These are phyloP conservation scores for Boletus sp. DNA, from an alignment of 1,284 basidiomycete species.

Conservation along the genomic window DNA sequence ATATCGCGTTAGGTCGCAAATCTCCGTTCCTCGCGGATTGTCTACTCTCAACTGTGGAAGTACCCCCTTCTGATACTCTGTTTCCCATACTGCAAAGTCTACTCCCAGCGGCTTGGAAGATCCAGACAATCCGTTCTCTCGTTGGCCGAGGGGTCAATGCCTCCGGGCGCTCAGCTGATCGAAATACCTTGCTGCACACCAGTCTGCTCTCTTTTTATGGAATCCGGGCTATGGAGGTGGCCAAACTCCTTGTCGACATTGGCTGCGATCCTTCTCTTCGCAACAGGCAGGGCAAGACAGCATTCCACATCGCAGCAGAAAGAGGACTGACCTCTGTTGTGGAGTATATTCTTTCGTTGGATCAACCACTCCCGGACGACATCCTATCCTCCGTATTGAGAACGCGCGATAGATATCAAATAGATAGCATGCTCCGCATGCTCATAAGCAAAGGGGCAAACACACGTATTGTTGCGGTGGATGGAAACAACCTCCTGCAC, in stretches of 20 bases:
- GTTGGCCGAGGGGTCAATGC: not conserved
- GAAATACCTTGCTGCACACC: not conserved
- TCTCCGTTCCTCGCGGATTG: not conserved
- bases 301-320: conserved; percentile 1
- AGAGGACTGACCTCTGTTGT: not conserved
- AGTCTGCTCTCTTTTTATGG: not conserved
- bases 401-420: too few species aligned
- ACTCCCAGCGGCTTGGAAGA: not conserved
- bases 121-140: not conserved
- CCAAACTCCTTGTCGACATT: not conserved
- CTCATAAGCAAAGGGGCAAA: too few species aligned
- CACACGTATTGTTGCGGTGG: too few species aligned
- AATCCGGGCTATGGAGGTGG: not conserved
- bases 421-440: too few species aligned
- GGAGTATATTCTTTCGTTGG: conserved; percentile 1
- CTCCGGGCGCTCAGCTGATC: not conserved
- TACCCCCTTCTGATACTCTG: not conserved
- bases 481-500: too few species aligned
- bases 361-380: conserved; percentile 1
- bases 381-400: conserved; percentile 3
- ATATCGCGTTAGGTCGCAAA: not conserved
- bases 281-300: not conserved
- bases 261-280: not conserved
- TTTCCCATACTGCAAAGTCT: not conserved
- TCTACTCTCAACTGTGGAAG: not conserved